These are phyloP conservation scores for Penicillium roqueforti DNA, from an alignment of 495 filamentous ascomycete genomes.

Conservation along the genomic window DNA sequence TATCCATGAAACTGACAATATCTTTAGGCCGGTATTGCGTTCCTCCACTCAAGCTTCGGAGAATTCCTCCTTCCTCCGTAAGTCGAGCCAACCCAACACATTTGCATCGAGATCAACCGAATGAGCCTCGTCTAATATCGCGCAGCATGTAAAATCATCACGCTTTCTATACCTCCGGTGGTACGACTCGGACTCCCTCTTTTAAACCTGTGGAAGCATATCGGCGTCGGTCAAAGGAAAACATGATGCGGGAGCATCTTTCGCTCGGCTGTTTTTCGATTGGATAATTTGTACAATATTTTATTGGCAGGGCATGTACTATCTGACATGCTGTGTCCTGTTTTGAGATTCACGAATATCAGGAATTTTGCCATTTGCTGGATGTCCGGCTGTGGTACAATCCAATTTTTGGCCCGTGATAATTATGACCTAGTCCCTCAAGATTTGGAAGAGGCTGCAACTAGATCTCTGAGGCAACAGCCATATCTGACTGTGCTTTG, in stretches of 20 bases:
- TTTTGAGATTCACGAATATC: constrained; percentile 24
- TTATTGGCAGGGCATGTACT: constrained; percentile 11
- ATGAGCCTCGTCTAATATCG: constrained; percentile 4
- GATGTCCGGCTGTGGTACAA: constrained; percentile 1
- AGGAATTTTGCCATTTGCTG: constrained; percentile 10
- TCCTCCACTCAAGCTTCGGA: constrained; percentile 69
- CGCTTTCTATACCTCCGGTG: constrained; percentile 4
- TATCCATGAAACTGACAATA: constrained; percentile 18
- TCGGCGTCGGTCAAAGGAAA: constrained; percentile 22
- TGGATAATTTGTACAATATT: constrained; percentile 29
- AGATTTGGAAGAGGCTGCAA: background rate
- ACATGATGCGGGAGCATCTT: constrained; percentile 14
- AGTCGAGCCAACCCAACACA: constrained; percentile 26
- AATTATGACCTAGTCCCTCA: background rate
- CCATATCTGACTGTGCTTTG: too few species aligned
- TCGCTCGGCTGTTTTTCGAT: constrained; percentile 14
- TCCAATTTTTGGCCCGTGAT: background rate
- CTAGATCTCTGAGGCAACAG: background rate
- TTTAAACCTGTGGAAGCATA: constrained; percentile 19
- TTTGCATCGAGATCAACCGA: background rate
- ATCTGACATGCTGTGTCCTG: constrained; percentile 7
- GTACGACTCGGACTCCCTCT: constrained; percentile 12
- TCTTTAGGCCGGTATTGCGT: constrained; percentile 63
- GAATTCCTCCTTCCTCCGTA: constrained; percentile 72
- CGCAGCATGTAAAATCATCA: constrained; percentile 26